These are phyloP conservation scores for Entophlyctis luteolus DNA, from an alignment of 192 early-diverging fungal genomes.

Conservation along the genomic window DNA sequence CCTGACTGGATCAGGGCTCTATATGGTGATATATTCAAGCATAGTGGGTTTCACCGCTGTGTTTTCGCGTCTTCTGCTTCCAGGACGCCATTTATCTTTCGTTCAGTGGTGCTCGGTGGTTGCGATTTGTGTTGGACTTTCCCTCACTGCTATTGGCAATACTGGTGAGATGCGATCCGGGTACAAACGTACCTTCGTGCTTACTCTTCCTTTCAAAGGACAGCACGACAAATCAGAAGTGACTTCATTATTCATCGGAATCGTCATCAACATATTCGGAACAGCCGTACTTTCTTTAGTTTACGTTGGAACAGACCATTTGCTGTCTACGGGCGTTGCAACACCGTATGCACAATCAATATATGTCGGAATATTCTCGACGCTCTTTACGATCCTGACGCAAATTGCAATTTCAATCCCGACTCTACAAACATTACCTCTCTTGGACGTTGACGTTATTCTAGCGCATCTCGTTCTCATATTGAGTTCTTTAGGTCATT, in stretches of 20 bases:
- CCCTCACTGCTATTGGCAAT: conserved; percentile 29
- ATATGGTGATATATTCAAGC: conserved; percentile 34
- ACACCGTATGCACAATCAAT: conserved; percentile 39
- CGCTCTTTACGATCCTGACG: conserved; percentile 23
- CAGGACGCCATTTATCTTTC: neutral
- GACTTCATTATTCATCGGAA: conserved; percentile 28
- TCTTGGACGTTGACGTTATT: conserved; percentile 31
- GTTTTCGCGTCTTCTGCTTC: conserved; percentile 24
- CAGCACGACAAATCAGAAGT: neutral
- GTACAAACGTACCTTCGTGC: neutral
- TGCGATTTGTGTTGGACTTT: conserved; percentile 38
- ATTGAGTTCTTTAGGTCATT: conserved; percentile 37
- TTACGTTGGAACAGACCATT: conserved; percentile 44
- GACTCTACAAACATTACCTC: conserved; percentile 26
- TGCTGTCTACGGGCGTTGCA: conserved; percentile 12
- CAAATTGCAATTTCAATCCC: conserved; percentile 37
- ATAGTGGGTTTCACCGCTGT: conserved; percentile 44
- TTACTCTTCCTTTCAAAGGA: neutral
- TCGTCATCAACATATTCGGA: conserved; percentile 38
- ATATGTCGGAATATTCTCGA: conserved; percentile 42
- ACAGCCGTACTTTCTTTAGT: conserved; percentile 42
- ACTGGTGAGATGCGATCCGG: neutral
- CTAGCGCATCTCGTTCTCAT: conserved; percentile 31
- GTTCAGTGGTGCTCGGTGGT: conserved; percentile 36
- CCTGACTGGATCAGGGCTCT: conserved; percentile 21